phyloP scores from a whole-genome alignment of 2,329 filamentous ascomycete genomes.

The Phialophora chinensis region DNA sequence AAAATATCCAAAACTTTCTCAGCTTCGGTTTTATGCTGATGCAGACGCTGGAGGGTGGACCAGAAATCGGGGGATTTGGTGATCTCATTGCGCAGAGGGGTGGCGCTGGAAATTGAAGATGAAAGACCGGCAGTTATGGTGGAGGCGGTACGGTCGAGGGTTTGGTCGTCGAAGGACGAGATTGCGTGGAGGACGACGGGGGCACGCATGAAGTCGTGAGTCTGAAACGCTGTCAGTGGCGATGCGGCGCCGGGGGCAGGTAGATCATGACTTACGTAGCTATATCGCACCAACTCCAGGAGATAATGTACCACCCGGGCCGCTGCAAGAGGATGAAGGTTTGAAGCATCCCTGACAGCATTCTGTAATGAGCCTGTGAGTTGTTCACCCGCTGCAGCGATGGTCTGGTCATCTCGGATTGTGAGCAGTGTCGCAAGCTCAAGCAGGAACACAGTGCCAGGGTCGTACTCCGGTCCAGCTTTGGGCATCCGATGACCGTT shows the following conservation, averaged over 20 bases:
- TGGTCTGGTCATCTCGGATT: constrained; percentile 74
- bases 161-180: constrained; percentile 80
- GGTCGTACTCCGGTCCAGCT: constrained; percentile 75
- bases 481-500: constrained; percentile 64
- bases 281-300: constrained; percentile 77
- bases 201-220: constrained; percentile 88
- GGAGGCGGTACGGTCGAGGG: constrained; percentile 75
- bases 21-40: constrained; percentile 71
- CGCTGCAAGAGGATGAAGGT: constrained; percentile 81
- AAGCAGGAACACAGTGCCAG: constrained; percentile 84
- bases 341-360: constrained; percentile 77
- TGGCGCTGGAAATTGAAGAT: constrained; percentile 77
- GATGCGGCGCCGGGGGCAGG: neutral
- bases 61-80: constrained; percentile 98
- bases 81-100: constrained; percentile 83
- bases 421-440: constrained; percentile 86
- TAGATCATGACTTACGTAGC: constrained; percentile 70
- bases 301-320: constrained; percentile 87
- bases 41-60: constrained; percentile 81
- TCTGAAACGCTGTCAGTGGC: constrained; percentile 56
- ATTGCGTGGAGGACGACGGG: constrained; percentile 91
- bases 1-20: constrained; percentile 85
- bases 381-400: constrained; percentile 74
- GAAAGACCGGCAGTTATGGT: constrained; percentile 79
- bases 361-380: constrained; percentile 81